Base-by-base conservation (phyloP, 2,329 filamentous ascomycete genomes). In the Dichotomopilus funicola region DNA sequence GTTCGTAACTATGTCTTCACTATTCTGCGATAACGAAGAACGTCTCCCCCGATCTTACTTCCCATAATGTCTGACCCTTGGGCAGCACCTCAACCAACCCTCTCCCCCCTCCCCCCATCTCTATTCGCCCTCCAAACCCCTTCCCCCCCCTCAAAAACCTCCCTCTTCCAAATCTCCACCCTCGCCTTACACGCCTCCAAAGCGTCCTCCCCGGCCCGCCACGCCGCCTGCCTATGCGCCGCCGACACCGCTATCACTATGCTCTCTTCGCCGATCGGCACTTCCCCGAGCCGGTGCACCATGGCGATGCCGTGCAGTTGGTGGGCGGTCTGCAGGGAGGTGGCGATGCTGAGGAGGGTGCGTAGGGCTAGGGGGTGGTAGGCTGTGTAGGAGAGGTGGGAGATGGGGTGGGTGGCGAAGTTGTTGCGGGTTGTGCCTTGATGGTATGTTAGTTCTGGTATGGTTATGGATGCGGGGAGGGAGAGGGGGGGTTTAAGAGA, bases 111-210 rank as follows among this genome's bases (percentile, higher is more conserved):
- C 9, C 3, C 34, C 43, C 87, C 88, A 71, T 95, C 91, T 61
- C 86, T 74, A 72, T 96, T 96, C 58, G 88, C 89, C 72, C 90
- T 85, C 91, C 91, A 96, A 45, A 94, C 80, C 6, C 85, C 88
- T 60, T 87, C 86, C 27, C 84, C 86, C 1, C 81, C 86, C 46
- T 80, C 83, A 75, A 96, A 96, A 69, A 90, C 87, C 74, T 97
- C 92, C 61, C 84, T 77, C 74, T 96, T 96, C 92, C 92, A 96
- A 43, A 99, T 86, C 75, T 99, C 94, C n/a, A 89, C 89, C 62
- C 79, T 83, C 54, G 81, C 82, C 75, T 97, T 99, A 67, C 89
- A 90, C 68, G 82, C 75, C 74, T 97, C 92, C 56, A 97, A 73
- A 37, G 91, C 88, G 72, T 95, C 89, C 74, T 97, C 92, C 0